Conservation (phyloP, 441 rosid species). For the Adansonia gregorii region DNA sequence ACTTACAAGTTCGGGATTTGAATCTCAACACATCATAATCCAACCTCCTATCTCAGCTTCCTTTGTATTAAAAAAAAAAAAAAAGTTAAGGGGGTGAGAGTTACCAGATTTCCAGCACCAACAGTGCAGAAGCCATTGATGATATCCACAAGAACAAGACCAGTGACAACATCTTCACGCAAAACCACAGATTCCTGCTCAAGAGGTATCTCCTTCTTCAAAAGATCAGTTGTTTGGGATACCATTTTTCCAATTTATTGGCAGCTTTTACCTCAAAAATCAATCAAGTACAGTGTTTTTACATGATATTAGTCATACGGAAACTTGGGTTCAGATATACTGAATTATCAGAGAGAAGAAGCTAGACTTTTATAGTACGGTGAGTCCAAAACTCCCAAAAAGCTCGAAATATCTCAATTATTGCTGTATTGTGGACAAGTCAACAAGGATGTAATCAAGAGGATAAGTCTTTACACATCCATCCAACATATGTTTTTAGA, state of each 20-base stretch:
- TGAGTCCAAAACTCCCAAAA: not conserved
- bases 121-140: conserved; percentile 93
- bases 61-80: not conserved
- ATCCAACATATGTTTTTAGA: not conserved
- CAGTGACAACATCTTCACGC: conserved; percentile 51
- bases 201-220: conserved; percentile 69
- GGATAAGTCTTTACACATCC: not conserved
- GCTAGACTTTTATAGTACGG: not conserved
- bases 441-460: not conserved
- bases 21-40: too few relatives aligned
- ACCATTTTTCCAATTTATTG: conserved; percentile 20
- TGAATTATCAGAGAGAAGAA: not conserved
- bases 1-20: too few relatives aligned
- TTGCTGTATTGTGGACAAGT: not conserved
- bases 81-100: not conserved
- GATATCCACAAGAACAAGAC: conserved; percentile 89
- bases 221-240: conserved; percentile 40
- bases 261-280: not conserved
- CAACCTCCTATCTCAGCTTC: too few relatives aligned
- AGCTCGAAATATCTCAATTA: not conserved
- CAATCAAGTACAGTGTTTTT: not conserved
- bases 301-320: not conserved
- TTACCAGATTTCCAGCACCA: conserved; percentile 87
- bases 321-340: not conserved
- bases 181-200: conserved; percentile 50